A percentile compares a stretch with the other conserved stretches of the same genome.
Evolutionary conservation across 2,329 filamentous ascomycete genomes (phyloP).

Genomic region (Lasiodiplodia sp.): DNA sequence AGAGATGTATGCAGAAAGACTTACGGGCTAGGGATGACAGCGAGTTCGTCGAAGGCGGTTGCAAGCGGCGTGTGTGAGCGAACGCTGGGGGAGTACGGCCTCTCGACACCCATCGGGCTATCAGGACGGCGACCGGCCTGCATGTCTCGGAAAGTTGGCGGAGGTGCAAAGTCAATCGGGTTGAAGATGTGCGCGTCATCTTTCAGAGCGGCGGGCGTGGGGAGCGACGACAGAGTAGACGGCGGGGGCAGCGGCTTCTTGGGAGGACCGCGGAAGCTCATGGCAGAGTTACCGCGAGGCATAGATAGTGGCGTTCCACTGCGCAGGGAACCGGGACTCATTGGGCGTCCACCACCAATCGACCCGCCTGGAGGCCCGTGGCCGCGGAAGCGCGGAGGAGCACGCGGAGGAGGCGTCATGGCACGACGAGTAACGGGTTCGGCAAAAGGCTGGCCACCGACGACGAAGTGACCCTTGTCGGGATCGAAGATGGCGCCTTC

Average conservation of each 20-base stretch:
- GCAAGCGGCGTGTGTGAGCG: slow-evolving; percentile 79
- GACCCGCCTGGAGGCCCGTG: slow-evolving; percentile 48
- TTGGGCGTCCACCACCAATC: slow-evolving; percentile 33
- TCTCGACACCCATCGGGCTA: slow-evolving; percentile 63
- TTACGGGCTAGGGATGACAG: slow-evolving; percentile 88
- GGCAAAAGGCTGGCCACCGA: slow-evolving; percentile 69
- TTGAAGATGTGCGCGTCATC: slow-evolving; percentile 78
- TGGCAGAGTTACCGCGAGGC: slow-evolving; percentile 50
- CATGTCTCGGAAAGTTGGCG: slow-evolving; percentile 66
- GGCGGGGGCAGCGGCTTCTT: slow-evolving; percentile 75
- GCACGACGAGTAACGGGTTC: slow-evolving; percentile 86
- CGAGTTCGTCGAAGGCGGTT: slow-evolving; percentile 86
- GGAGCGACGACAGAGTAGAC: slow-evolving; percentile 74
- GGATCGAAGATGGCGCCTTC: slow-evolving; percentile 64
- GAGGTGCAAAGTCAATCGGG: slow-evolving; percentile 87
- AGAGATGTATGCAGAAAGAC: slow-evolving; percentile 49
- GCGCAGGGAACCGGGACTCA: slow-evolving; percentile 22
- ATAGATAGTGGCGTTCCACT: slow-evolving; percentile 35
- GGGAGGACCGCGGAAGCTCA: slow-evolving; percentile 49
- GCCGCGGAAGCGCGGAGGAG: slow-evolving; percentile 62
- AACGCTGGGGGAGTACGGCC: slow-evolving; percentile 77
- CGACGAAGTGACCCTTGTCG: slow-evolving; percentile 70
- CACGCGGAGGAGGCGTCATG: slow-evolving; percentile 90
- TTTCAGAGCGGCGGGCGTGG: slow-evolving; percentile 82
- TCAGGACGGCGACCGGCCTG: slow-evolving; percentile 70